phyloP scores from a whole-genome alignment of 108 stramenopile species.

The Schizochytrium sp. region DNA sequence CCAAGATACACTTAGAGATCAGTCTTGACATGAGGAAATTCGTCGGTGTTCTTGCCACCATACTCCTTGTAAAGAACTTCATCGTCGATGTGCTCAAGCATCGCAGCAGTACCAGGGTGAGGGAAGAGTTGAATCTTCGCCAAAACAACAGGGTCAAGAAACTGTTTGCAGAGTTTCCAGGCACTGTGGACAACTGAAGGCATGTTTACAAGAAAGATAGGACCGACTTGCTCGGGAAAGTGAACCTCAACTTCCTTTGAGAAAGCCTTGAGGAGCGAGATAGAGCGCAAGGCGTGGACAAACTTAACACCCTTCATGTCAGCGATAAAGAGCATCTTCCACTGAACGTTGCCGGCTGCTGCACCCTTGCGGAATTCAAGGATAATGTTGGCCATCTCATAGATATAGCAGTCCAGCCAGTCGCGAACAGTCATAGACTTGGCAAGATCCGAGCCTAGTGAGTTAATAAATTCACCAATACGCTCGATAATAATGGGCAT shows the following conservation, averaged over 20 bases:
- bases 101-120: background rate
- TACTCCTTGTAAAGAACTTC: slow-evolving; percentile 50
- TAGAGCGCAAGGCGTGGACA: slow-evolving; percentile 18
- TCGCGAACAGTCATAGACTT: slow-evolving; percentile 39
- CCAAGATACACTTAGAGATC: background rate
- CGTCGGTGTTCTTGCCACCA: slow-evolving; percentile 24
- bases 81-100: slow-evolving; percentile 53
- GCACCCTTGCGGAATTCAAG: background rate
- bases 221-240: slow-evolving; percentile 57
- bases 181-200: slow-evolving; percentile 21
- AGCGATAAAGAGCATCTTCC: slow-evolving; percentile 37
- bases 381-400: slow-evolving; percentile 36
- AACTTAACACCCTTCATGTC: slow-evolving; percentile 41
- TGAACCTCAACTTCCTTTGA: slow-evolving; percentile 56
- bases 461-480: slow-evolving; percentile 50
- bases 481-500: slow-evolving; percentile 31
- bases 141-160: slow-evolving; percentile 53
- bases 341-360: background rate
- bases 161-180: slow-evolving; percentile 30
- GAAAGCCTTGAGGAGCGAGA: slow-evolving; percentile 30
- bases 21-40: background rate
- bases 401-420: slow-evolving; percentile 48
- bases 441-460: slow-evolving; percentile 11
- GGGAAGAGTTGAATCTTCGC: slow-evolving; percentile 25
- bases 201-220: slow-evolving; percentile 48